These are phyloP conservation scores for Calonectria ilicicola DNA, from an alignment of 2,329 filamentous ascomycete species.

Conservation along the genomic window DNA sequence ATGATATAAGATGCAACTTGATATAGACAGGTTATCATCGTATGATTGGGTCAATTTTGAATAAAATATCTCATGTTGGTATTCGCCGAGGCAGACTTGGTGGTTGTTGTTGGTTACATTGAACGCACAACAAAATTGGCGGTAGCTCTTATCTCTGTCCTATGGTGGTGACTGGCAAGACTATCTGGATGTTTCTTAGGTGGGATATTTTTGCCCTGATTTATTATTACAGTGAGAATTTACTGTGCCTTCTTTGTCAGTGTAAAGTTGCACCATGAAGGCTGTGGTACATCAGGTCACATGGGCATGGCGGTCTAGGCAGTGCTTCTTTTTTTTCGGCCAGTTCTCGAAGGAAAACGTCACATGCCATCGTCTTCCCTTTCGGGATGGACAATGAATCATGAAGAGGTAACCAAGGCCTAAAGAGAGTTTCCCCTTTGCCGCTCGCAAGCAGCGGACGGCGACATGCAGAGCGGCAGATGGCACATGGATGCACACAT, in stretches of 20 bases:
- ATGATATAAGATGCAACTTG: background rate
- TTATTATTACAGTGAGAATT: too few relatives aligned
- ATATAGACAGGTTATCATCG: background rate
- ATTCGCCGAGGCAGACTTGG: background rate
- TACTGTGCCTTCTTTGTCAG: too few relatives aligned
- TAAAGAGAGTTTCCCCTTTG: background rate
- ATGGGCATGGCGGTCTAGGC: background rate
- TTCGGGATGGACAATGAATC: too few relatives aligned
- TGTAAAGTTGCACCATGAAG: background rate
- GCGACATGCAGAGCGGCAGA: background rate
- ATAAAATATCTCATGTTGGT: background rate
- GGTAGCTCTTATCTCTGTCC: background rate
- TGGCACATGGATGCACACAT: background rate
- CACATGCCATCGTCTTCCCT: too few relatives aligned
- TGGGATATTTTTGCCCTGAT: background rate
- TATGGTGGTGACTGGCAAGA: too few relatives aligned
- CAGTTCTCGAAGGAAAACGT: background rate
- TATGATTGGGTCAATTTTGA: background rate
- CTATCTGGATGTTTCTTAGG: background rate
- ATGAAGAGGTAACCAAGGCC: too few relatives aligned
- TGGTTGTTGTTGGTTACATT: background rate
- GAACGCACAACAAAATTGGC: background rate
- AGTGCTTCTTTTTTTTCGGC: background rate
- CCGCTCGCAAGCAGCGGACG: background rate
- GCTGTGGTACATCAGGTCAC: background rate